Conservation (phyloP, 2,329 filamentous ascomycete species). For the Penicillium sclerotiorum region DNA sequence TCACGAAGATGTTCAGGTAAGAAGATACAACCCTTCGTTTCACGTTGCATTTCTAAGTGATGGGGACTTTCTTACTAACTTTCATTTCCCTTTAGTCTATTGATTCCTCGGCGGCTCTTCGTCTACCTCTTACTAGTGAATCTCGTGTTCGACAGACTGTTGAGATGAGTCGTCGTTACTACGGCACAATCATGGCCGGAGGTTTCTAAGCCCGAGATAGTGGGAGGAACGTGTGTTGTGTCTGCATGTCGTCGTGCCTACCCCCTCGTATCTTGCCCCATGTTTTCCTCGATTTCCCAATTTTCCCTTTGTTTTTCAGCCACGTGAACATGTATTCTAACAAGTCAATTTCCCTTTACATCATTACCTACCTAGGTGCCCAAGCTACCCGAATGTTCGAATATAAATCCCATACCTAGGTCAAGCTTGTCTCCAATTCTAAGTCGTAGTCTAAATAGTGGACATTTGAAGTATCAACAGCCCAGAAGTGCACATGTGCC, state of each 20-base stretch:
- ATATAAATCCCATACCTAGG: too few species aligned
- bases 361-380: too few species aligned
- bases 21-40: too few species aligned
- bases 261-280: not conserved
- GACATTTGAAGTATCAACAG: too few species aligned
- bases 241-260: not conserved
- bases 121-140: constrained; percentile 67
- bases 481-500: too few species aligned
- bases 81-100: constrained; percentile 31
- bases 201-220: constrained; percentile 31
- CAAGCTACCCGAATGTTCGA: too few species aligned
- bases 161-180: constrained; percentile 70
- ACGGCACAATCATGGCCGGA: constrained; percentile 63
- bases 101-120: constrained; percentile 42
- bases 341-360: not conserved
- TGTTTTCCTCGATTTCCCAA: constrained; percentile 1
- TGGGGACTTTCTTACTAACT: too few species aligned
- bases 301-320: constrained; percentile 4
- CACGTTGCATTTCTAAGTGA: too few species aligned
- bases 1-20: constrained; percentile 61
- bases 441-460: too few species aligned
- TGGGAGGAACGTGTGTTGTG: not conserved
- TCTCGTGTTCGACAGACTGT: constrained; percentile 70
- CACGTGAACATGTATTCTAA: constrained; percentile 12
- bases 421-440: too few species aligned